phyloP scores from a whole-genome alignment of 176 grass and related monocot genomes.

The Bromus sterilis region DNA sequence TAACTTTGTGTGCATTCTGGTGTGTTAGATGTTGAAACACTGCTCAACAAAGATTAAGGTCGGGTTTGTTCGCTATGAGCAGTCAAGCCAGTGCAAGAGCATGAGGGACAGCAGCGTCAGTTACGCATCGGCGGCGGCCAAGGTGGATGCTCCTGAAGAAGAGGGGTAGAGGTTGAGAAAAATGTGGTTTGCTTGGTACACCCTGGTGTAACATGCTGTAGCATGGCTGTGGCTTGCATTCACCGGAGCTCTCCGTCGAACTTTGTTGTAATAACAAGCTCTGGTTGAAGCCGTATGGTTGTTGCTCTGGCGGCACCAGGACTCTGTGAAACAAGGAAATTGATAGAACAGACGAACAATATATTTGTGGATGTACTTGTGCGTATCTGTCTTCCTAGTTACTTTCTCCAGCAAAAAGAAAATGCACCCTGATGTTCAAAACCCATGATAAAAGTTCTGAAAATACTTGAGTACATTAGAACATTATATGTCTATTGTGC shows the following conservation, averaged over 20 bases:
- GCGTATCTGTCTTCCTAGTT: background rate
- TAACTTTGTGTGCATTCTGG: background rate
- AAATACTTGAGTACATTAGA: no score
- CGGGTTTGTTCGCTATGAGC: conserved; percentile 79
- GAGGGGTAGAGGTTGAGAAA: background rate
- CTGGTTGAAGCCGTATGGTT: background rate
- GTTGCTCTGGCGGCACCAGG: background rate
- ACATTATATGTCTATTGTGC: no score
- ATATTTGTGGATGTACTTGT: background rate
- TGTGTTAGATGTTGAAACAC: conserved; percentile 62
- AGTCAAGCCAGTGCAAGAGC: conserved; percentile 88
- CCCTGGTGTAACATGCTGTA: background rate
- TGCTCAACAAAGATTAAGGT: conserved; percentile 65
- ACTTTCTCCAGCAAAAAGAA: background rate
- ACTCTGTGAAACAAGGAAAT: background rate
- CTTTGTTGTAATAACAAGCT: conserved; percentile 1
- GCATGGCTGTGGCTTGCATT: conserved; percentile 2
- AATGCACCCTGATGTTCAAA: no score
- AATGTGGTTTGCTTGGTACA: background rate
- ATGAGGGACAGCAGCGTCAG: conserved; percentile 75
- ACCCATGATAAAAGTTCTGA: no score
- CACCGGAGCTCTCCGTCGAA: background rate
- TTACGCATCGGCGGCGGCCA: conserved; percentile 77
- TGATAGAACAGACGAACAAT: background rate
- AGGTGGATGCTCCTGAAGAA: conserved; percentile 27